Base-by-base conservation (phyloP, 352 stramenopile genomes). In the Pythium rishiriense region DNA sequence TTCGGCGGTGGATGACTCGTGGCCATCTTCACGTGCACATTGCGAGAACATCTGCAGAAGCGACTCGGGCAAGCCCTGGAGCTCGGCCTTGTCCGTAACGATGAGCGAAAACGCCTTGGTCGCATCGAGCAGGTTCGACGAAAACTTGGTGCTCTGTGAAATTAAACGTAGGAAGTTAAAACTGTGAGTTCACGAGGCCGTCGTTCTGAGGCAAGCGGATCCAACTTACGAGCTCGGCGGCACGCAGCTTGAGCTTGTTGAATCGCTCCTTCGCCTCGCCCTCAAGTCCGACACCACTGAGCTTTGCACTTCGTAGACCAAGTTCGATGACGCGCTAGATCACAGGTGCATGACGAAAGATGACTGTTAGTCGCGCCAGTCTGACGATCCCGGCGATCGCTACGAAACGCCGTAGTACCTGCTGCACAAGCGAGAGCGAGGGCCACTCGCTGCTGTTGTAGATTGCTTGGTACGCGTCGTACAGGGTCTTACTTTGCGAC, bases 81-180 rank as follows among this genome's bases (percentile, higher is more conserved):
- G 54, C 47, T 98, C 83, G 1, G 65, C 61, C 33, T 88, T 81
- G 64, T 98, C 83, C 0, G 84, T 91, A 12, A 99, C 74, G 17
- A 81, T 81, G 21, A 99, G 74, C 33, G 86, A 86, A 69, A 96
- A 99, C 15, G 83, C 83, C 75, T 99, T 99, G 25, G 97, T 99
- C 1, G 93, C 90, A 72, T 99, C 97, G 37, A 99, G 82, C 35
- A 99, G 78, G 75, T 99, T 99, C 67, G 98, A 98, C 39, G 82
- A 91, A 59, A 99, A 99, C 50, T 95, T 97, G 37, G 91, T 98
- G 33, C 82, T 96, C 85, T 94, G 17, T 35, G 2, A 54, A n/a
- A n/a, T n/a, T n/a, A n/a, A n/a, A n/a, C n/a, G n/a, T n/a, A n/a
- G n/a, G n/a, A n/a, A n/a, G n/a, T n/a, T n/a, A n/a, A n/a, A n/a